phyloP scores from a whole-genome alignment of 2,329 filamentous ascomycete species.

The Fusarium robinianum region DNA sequence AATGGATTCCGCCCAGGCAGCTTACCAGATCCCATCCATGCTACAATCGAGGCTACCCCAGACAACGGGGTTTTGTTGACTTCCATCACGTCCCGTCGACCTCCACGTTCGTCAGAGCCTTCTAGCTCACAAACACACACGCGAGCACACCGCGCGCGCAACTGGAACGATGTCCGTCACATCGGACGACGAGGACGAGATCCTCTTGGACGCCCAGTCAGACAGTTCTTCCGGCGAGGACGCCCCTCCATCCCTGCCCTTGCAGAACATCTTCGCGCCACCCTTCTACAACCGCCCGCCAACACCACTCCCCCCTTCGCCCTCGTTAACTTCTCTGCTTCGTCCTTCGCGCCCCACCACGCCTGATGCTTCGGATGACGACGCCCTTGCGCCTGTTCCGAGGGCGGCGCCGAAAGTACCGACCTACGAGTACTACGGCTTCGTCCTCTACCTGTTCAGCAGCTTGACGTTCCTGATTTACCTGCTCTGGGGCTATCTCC shows the following conservation, averaged over 20 bases:
- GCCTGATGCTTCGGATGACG: constrained; percentile 87
- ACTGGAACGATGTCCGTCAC: constrained; percentile 39
- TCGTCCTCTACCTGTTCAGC: constrained; percentile 91
- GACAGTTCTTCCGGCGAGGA: constrained; percentile 42
- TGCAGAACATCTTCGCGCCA: constrained; percentile 67
- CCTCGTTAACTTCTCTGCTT: constrained; percentile 87
- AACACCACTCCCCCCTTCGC: constrained; percentile 88
- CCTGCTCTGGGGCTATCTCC: constrained; percentile 85
- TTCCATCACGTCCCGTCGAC: no score
- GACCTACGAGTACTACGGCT: constrained; percentile 99
- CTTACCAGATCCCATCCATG: no score
- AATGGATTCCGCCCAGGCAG: no score
- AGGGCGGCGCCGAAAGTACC: constrained; percentile 90
- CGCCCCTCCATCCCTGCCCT: constrained; percentile 50
- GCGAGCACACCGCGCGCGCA: background rate
- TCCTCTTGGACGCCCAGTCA: constrained; percentile 42
- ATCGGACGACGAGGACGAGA: constrained; percentile 46
- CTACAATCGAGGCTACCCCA: no score
- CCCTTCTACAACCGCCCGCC: constrained; percentile 98
- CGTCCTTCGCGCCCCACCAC: constrained; percentile 91
- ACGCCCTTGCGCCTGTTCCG: constrained; percentile 81
- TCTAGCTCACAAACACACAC: no score
- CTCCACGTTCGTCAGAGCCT: no score
- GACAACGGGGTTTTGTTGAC: no score
- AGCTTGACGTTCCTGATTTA: constrained; percentile 77